A percentile compares a stretch with the other conserved stretches of the same genome.
phyloP scores from a whole-genome alignment of 306 rosid species.

The Ochetophila trinervis region DNA sequence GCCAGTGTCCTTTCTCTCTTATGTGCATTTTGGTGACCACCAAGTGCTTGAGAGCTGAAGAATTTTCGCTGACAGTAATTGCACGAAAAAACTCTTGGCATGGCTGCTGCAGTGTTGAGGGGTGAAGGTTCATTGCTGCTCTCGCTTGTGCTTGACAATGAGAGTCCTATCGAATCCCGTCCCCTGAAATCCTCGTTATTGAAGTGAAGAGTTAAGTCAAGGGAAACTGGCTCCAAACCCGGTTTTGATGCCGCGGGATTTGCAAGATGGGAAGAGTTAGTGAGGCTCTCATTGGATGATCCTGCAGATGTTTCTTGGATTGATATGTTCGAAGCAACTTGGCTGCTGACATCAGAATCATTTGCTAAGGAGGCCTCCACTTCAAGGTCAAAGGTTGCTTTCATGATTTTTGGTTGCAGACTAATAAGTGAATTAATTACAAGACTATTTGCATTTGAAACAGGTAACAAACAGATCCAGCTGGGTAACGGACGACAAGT shows the following conservation, averaged over 20 bases:
- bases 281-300: constrained; percentile 46
- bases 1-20: constrained; percentile 83
- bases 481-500: constrained; percentile 5
- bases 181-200: constrained; percentile 35
- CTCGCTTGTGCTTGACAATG: constrained; percentile 82
- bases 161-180: constrained; percentile 50
- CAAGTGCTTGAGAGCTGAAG: constrained; percentile 92
- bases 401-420: constrained; percentile 42
- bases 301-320: constrained; percentile 57
- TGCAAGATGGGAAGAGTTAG: constrained; percentile 35
- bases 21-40: constrained; percentile 95
- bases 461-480: constrained; percentile 20
- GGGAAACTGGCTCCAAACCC: constrained; percentile 38
- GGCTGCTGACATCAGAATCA: constrained; percentile 78
- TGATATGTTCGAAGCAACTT: constrained; percentile 71
- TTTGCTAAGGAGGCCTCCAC: constrained; percentile 57
- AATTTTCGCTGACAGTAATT: constrained; percentile 89
- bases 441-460: constrained; percentile 17
- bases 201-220: constrained; percentile 69
- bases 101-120: constrained; percentile 39
- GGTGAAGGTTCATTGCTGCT: constrained; percentile 72
- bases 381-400: constrained; percentile 64
- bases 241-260: constrained; percentile 31
- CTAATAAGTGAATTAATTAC: background rate
- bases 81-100: constrained; percentile 68